phyloP scores from a whole-genome alignment of 2,329 filamentous ascomycete genomes.

The Penicillium paneum region DNA sequence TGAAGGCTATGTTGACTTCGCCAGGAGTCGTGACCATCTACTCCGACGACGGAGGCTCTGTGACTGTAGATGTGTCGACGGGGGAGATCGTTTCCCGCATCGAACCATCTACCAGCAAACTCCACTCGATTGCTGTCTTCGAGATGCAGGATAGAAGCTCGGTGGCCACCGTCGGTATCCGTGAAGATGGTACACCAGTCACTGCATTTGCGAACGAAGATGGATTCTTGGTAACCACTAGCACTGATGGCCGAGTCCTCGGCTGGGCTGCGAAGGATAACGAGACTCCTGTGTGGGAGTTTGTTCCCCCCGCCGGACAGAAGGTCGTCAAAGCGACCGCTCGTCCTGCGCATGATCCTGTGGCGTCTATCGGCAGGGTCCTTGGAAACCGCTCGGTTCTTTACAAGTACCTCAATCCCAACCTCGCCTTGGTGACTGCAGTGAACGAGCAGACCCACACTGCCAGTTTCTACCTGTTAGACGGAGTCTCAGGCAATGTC shows the following conservation, averaged over 20 bases:
- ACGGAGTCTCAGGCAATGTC: conserved; percentile 79
- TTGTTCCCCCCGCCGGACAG: conserved; percentile 64
- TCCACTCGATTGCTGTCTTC: conserved; percentile 35
- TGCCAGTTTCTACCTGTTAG: conserved; percentile 74
- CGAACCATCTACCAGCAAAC: conserved; percentile 20
- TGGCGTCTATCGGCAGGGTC: conserved; percentile 92
- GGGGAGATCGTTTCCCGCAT: conserved; percentile 41
- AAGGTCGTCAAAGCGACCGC: conserved; percentile 66
- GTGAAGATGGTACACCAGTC: conserved; percentile 36
- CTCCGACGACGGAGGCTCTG: conserved; percentile 60
- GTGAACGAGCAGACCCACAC: conserved; percentile 53
- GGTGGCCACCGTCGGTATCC: conserved; percentile 30
- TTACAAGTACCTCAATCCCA: conserved; percentile 96
- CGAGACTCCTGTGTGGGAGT: conserved; percentile 63
- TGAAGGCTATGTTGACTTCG: conserved; percentile 64
- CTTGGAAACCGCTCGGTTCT: conserved; percentile 87
- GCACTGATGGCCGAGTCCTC: conserved; percentile 40
- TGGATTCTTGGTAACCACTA: conserved; percentile 42
- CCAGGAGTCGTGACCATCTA: conserved; percentile 60
- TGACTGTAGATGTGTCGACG: conserved; percentile 48
- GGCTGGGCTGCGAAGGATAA: conserved; percentile 43
- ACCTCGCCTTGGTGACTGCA: conserved; percentile 72
- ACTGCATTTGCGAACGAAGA: conserved; percentile 29
- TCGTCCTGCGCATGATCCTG: conserved; percentile 72
- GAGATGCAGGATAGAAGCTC: conserved; percentile 19